Evolutionary conservation across 2,329 filamentous ascomycete species (phyloP), one percentile per base, ranked within the genome.

Genomic region (Fusarium drepaniforme): DNA sequence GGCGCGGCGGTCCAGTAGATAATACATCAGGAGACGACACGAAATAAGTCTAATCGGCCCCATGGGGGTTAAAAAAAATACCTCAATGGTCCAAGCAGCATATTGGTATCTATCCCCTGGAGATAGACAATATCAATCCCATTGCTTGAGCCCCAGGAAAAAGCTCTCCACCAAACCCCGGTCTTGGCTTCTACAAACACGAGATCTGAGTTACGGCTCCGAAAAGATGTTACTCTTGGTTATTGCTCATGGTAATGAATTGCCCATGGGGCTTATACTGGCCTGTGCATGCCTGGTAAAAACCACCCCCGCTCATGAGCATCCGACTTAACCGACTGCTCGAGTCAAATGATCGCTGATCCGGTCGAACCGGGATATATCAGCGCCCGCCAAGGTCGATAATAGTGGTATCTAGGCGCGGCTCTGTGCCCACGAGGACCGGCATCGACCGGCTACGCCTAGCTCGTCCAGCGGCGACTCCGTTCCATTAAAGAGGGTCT

Each of bases 251-350:
- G 40, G 57, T 18, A 64, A 64, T 51, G 4, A 25, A 37, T 23
- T 3, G 30, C 51, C 6, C 6, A 28, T 30, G 49, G 23, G 51
- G 51, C 67, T 18, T 57, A 44, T 57, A n/a, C 53, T 75, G 73
- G 73, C 58, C 74, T 70, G 72, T 77, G 70, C 67, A 35, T 56
- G 30, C 30, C 30, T 9, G 3, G 3, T 33, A 30, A 9, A 6
- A 33, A 33, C 30, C 25, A 28, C 53, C 58, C 58, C 68, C 66
- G 59, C 12, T 33, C 46, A 42, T 46, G 37, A 59, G 46, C 46
- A 78, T 74, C 76, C 76, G 76, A 68, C 71, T 73, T 78, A 78
- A 71, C 76, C 76, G 76, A 63, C 61, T 64, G 53, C 46, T 69
- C 62, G 69, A 67, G 63, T 67, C 38, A 63, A 58, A 63, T 44